phyloP scores from a whole-genome alignment of 805 yeast genomes.

The Hanseniaspora occidentalis region DNA sequence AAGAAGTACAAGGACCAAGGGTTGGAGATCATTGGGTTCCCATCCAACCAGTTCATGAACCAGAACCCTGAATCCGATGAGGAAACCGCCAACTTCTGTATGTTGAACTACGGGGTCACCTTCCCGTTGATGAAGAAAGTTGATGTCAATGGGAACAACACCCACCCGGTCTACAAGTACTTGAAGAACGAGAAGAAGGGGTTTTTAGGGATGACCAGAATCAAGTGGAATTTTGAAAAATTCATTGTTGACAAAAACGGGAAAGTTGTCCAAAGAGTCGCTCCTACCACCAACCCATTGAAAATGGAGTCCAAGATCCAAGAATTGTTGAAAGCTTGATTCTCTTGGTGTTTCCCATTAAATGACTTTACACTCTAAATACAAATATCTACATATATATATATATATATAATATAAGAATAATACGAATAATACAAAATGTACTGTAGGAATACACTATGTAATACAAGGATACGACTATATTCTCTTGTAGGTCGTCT shows the following conservation, averaged over 20 bases:
- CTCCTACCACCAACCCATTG: constrained; percentile 57
- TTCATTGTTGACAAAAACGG: constrained; percentile 46
- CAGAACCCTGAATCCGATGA: constrained; percentile 64
- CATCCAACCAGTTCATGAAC: constrained; percentile 79
- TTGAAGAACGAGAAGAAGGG: constrained; percentile 55
- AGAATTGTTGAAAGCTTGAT: constrained; percentile 29
- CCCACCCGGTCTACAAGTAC: constrained; percentile 70
- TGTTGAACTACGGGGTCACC: constrained; percentile 73
- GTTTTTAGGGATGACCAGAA: constrained; percentile 52
- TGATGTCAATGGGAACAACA: constrained; percentile 76
- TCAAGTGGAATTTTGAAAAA: constrained; percentile 76
- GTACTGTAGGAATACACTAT: too few species aligned
- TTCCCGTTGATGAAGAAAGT: constrained; percentile 83
- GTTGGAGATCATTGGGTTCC: constrained; percentile 67
- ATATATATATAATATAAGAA: too few species aligned
- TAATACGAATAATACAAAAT: too few species aligned
- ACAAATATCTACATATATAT: too few species aligned
- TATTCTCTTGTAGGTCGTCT: too few species aligned
- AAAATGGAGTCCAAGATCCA: constrained; percentile 48
- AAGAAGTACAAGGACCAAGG: constrained; percentile 52
- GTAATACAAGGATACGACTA: too few species aligned
- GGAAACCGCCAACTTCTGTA: constrained; percentile 64
- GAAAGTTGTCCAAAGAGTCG: constrained; percentile 43
- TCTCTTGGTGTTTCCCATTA: neutral
- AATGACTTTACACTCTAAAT: too few species aligned